Conservation (phyloP, 768 basidiomycete genomes). For the Naganishia randhawae region DNA sequence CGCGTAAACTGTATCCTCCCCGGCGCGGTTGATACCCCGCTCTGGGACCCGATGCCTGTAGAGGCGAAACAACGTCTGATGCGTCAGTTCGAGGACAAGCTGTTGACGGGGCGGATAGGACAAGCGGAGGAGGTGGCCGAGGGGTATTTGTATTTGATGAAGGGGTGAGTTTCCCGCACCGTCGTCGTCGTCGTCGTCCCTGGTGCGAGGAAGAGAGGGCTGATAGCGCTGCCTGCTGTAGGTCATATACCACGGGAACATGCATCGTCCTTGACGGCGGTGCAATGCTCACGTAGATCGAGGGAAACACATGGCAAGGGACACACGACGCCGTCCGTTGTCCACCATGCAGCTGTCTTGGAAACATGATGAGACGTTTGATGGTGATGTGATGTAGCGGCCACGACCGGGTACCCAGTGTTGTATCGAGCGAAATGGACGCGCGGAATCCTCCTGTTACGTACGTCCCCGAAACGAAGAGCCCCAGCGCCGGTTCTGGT, state of each 20-base stretch:
- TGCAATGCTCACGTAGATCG: neutral
- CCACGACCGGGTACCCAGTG: too few species aligned
- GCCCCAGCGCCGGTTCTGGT: too few species aligned
- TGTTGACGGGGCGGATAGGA: slow-evolving; percentile 13
- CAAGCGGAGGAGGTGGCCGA: slow-evolving; percentile 15
- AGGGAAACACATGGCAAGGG: too few species aligned
- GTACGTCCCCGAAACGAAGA: too few species aligned
- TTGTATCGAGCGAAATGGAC: too few species aligned
- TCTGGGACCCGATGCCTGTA: neutral
- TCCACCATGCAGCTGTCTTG: too few species aligned
- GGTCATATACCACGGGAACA: slow-evolving; percentile 13
- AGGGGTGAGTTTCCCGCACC: slow-evolving; percentile 4
- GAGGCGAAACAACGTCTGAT: neutral
- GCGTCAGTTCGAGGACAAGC: neutral
- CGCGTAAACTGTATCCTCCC: slow-evolving; percentile 20
- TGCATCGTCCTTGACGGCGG: slow-evolving; percentile 19
- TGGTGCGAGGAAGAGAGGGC: neutral
- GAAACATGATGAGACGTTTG: too few species aligned
- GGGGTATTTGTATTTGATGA: slow-evolving; percentile 24
- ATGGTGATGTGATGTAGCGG: too few species aligned
- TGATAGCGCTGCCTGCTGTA: neutral
- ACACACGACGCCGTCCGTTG: too few species aligned
- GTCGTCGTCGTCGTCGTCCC: neutral
- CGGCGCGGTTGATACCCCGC: slow-evolving; percentile 12
- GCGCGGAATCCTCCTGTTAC: too few species aligned